Conservation (phyloP, 352 stramenopile species). For the Phytophthora tentaculata region DNA sequence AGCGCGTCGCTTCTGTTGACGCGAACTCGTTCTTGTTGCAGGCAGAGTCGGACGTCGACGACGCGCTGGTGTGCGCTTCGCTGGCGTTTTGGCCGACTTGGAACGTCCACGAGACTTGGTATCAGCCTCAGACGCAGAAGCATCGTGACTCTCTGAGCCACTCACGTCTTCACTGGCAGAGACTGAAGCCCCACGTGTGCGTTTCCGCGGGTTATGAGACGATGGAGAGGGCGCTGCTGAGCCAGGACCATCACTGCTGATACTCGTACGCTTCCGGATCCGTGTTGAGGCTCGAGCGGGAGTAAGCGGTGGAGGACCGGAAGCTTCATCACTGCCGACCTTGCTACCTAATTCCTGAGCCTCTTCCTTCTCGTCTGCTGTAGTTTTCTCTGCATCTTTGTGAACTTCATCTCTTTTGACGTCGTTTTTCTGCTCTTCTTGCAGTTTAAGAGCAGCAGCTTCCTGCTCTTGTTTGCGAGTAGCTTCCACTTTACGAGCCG, state of each 20-base stretch:
- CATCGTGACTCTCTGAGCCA: constrained; percentile 64
- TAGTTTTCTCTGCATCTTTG: constrained; percentile 9
- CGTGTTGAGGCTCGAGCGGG: constrained; percentile 59
- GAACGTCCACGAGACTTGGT: constrained; percentile 32
- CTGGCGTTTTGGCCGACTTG: constrained; percentile 30
- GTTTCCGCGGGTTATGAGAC: constrained; percentile 44
- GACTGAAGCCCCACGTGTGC: constrained; percentile 34
- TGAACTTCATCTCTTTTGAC: background rate
- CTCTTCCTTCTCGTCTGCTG: constrained; percentile 8
- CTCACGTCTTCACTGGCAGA: constrained; percentile 60
- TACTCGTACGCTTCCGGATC: constrained; percentile 57
- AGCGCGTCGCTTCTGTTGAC: constrained; percentile 64
- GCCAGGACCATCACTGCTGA: constrained; percentile 46
- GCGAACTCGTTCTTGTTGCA: constrained; percentile 70
- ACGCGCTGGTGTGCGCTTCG: constrained; percentile 45
- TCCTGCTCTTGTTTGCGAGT: constrained; percentile 11
- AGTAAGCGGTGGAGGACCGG: constrained; percentile 29
- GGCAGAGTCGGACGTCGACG: constrained; percentile 52
- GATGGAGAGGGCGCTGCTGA: constrained; percentile 30
- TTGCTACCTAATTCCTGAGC: constrained; percentile 17
- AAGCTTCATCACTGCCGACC: constrained; percentile 11
- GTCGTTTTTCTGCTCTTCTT: constrained; percentile 8
- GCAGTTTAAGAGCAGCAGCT: constrained; percentile 7
- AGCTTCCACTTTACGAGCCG: constrained; percentile 25
- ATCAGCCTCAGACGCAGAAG: constrained; percentile 60